A percentile compares a stretch with the other conserved stretches of the same genome.
Evolutionary conservation across 2,329 filamentous ascomycete species (phyloP).

Genomic region (Neospermospora avenae): DNA sequence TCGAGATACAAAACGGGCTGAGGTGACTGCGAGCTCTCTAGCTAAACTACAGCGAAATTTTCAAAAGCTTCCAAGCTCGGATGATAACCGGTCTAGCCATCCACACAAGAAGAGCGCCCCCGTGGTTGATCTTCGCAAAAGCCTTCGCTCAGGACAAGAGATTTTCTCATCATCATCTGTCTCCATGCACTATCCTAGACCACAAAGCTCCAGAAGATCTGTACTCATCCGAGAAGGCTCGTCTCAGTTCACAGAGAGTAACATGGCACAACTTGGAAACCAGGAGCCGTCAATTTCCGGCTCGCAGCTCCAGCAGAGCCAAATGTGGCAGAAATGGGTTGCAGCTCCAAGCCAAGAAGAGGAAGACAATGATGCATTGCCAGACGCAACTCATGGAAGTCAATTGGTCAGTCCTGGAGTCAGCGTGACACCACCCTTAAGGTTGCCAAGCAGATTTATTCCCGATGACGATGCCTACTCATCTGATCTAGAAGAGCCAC

Average conservation of each 20-base stretch:
- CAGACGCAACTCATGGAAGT: background rate
- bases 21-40: slow-evolving; percentile 1
- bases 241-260: slow-evolving; percentile 23
- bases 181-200: slow-evolving; percentile 29
- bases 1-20: background rate
- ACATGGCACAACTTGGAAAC: slow-evolving; percentile 27
- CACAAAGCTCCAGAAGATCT: slow-evolving; percentile 26
- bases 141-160: background rate
- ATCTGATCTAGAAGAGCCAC: slow-evolving; percentile 3
- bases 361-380: background rate
- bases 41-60: background rate
- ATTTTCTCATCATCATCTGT: slow-evolving; percentile 23
- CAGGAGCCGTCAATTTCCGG: slow-evolving; percentile 16
- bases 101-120: background rate
- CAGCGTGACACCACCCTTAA: slow-evolving; percentile 16
- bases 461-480: background rate
- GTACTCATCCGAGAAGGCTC: slow-evolving; percentile 22
- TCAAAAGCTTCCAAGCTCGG: background rate
- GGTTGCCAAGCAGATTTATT: background rate
- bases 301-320: slow-evolving; percentile 29
- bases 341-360: slow-evolving; percentile 6
- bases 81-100: background rate
- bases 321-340: slow-evolving; percentile 33
- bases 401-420: slow-evolving; percentile 26
- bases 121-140: background rate